Percentiles rank a stretch among this genome's conserved stretches.
Conservation (phyloP, 768 basidiomycete genomes). For the Collybia mongolica region DNA sequence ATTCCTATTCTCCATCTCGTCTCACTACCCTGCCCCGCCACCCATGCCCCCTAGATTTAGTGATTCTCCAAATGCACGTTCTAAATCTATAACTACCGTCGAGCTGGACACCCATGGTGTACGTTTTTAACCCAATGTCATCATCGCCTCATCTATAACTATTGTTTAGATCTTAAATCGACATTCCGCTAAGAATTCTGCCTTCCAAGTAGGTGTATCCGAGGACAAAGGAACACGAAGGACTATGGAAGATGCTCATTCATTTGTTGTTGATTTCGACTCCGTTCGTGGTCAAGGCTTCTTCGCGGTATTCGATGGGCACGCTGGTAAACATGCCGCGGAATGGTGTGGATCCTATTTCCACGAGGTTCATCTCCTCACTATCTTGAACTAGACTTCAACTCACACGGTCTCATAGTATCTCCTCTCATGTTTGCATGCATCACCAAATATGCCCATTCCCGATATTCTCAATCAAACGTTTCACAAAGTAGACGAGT, state of each 20-base stretch:
- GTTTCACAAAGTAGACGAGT: conserved; percentile 88
- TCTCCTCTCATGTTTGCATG: conserved; percentile 68
- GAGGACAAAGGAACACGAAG: conserved; percentile 90
- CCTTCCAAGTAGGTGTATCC: conserved; percentile 69
- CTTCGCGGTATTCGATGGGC: conserved; percentile 98
- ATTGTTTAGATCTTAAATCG: conserved; percentile 64
- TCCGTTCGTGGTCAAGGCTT: conserved; percentile 93
- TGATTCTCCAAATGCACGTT: conserved; percentile 75
- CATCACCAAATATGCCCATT: conserved; percentile 55
- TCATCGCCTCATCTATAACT: neutral
- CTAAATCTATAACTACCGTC: conserved; percentile 78
- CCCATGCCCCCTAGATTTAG: conserved; percentile 40
- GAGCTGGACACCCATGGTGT: conserved; percentile 79
- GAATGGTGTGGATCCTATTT: conserved; percentile 99
- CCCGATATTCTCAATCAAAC: conserved; percentile 92
- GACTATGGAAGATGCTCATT: conserved; percentile 97
- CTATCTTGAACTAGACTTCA: neutral
- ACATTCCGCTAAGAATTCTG: conserved; percentile 63
- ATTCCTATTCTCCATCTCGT: neutral
- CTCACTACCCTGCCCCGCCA: conserved; percentile 1
- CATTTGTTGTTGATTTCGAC: conserved; percentile 93
- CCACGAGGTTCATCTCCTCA: conserved; percentile 64
- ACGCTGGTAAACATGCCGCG: conserved; percentile 97
- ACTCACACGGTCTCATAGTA: conserved; percentile 21
- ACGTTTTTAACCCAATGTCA: conserved; percentile 23